Evolutionary conservation across 2,329 filamentous ascomycete genomes (phyloP), one percentile per base, ranked within the genome.

Genomic region (Aureobasidium pullulans): DNA sequence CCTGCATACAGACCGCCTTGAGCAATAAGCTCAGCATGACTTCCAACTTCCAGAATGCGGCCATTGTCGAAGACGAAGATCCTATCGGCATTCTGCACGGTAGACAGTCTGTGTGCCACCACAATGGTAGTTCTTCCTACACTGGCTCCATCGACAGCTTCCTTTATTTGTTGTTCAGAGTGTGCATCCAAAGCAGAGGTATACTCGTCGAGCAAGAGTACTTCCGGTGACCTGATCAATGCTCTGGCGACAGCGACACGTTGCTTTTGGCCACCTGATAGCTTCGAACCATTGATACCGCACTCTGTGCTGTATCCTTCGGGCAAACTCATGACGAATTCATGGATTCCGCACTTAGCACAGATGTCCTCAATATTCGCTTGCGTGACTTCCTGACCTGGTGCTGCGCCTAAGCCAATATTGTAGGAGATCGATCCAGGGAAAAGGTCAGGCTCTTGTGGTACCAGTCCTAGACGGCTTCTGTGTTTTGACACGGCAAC

Each of bases 51-150:
- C 1, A 83, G 74, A 39, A 88, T 78, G 23, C 70, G 80, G 28
- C 86, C 84, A 62, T 85, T 80, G 10, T 87, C 87, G 49, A 94
- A 82, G 0, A 93, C 88, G 66, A 89, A 90, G 43, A 92, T 92
- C n/a, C 85, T 76, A 69, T 93, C 85, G 1, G 88, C 87, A 65
- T 91, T 87, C 70, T 89, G 88, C 19, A 92, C 84, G 11, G 87
- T 93, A 0, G 86, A 86, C 50, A 93, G 76, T 13, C 89, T 79
- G 70, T 93, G 89, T 1, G 89, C 89, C 10, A 94, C 88, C 2
- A 88, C 87, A 3, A 94, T 77, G 62, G 88, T 89, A 1, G 89
- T 83, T 57, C 75, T 69, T 4, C 72, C 76, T 46, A 70, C 68
- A 4, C 73, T 70, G 13, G 74, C 75, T 19, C 71, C 72, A 8